phyloP scores from a whole-genome alignment of 352 stramenopile genomes.

The Pythium utonaiense region DNA sequence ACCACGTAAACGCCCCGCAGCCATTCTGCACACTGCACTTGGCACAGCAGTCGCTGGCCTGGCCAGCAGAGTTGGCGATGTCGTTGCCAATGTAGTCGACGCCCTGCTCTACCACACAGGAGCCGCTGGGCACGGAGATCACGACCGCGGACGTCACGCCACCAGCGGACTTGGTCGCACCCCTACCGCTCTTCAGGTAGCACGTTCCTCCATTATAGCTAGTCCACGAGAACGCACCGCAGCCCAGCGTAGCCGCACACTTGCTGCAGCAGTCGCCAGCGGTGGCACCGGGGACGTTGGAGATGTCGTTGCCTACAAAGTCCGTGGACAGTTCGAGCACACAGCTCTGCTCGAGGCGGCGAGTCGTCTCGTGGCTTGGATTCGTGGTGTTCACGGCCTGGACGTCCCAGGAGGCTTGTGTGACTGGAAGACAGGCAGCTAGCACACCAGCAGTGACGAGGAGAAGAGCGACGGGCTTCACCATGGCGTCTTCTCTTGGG shows the following conservation, averaged over 20 bases:
- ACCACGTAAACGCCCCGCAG: slow-evolving; percentile 26
- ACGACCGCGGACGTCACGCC: background rate
- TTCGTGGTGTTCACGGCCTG: too few relatives aligned
- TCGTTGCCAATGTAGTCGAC: slow-evolving; percentile 32
- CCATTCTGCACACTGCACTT: slow-evolving; percentile 6
- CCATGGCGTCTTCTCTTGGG: too few relatives aligned
- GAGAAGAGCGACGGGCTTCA: too few relatives aligned
- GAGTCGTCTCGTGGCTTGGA: too few relatives aligned
- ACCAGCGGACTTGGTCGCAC: slow-evolving; percentile 18
- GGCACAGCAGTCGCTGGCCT: slow-evolving; percentile 19
- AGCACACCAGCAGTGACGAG: too few relatives aligned
- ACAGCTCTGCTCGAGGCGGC: too few relatives aligned
- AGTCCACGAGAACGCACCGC: slow-evolving; percentile 14
- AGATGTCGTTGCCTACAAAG: slow-evolving; percentile 30
- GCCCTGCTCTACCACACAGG: slow-evolving; percentile 11
- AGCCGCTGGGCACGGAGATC: slow-evolving; percentile 29
- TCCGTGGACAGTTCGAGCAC: slow-evolving; percentile 2
- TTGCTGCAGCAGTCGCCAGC: background rate
- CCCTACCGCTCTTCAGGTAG: slow-evolving; percentile 14
- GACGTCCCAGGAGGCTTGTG: too few relatives aligned
- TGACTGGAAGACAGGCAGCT: too few relatives aligned
- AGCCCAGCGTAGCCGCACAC: background rate
- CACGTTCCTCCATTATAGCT: slow-evolving; percentile 13
- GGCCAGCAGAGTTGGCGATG: slow-evolving; percentile 12
- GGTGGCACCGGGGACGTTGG: background rate